Evolutionary conservation across 2,329 filamentous ascomycete genomes (phyloP), one percentile per base, ranked within the genome.

Genomic region (Cryoendolithus antarcticus): DNA sequence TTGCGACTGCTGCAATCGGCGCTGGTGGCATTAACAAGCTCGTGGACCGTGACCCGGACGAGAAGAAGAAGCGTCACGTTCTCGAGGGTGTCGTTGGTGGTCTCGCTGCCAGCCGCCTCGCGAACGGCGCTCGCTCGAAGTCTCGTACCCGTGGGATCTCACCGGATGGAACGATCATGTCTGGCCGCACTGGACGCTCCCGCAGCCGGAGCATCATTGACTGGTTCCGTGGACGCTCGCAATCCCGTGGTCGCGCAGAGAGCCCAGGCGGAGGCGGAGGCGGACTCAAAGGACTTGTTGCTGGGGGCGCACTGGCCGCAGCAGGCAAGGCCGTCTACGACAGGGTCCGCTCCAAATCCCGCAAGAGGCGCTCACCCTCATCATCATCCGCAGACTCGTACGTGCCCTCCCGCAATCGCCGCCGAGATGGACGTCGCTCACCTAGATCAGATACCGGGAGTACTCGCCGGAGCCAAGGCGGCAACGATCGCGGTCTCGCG

Each of bases 31-130:
- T 94, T 44, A 86, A 95, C 59, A 80, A 79, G 15, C 72, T 86
- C 32, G 68, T 80, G 41, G 75, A 79, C 48, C 67, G 67, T 37
- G 72, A 86, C 52, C 72, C 78, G 4, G 76, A 80, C 50, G 79
- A 84, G 58, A 80, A 86, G 64, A 65, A 65, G 48, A 93, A 86
- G 63, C 76, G 85, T 35, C 82, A 91, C 52, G 72, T 94, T 40
- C 70, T 86, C 31, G 85, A 93, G 59, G 84, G 88, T 30, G 86
- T 93, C 40, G 74, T 95, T 43, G 88, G 86, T 54, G 89, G 89
- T 60, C 72, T 95, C 34, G 76, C 89, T 27, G 82, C 85, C 33
- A 93, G 86, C 62, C 81, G 84, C 39, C 66, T 94, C 44, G 75
- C 93, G 58, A 88, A 94, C 55, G 88, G 88, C 12, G 76, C 82